These are phyloP conservation scores for Vigna trinervia DNA, from an alignment of 306 rosid species.

Conservation along the genomic window DNA sequence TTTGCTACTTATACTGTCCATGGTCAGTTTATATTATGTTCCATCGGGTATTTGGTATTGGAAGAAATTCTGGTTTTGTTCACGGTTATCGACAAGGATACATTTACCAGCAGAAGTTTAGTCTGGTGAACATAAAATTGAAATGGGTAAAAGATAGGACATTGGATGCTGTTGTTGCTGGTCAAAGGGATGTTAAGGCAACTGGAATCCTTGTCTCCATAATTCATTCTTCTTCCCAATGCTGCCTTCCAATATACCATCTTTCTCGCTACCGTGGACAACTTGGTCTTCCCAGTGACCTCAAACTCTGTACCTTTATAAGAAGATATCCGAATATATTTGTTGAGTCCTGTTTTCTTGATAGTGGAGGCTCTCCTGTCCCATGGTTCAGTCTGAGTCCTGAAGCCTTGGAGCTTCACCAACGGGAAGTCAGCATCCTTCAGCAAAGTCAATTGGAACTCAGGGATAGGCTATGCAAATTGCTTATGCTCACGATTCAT, in stretches of 20 bases:
- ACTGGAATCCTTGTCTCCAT: slow-evolving; percentile 69
- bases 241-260: slow-evolving; percentile 69
- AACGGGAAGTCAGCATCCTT: slow-evolving; percentile 51
- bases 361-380: slow-evolving; percentile 71
- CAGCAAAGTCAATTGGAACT: slow-evolving; percentile 56
- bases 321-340: slow-evolving; percentile 83
- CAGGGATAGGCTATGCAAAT: slow-evolving; percentile 70
- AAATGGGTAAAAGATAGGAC: slow-evolving; percentile 88
- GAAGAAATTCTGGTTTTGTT: slow-evolving; percentile 46
- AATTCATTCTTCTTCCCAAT: slow-evolving; percentile 57
- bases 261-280: slow-evolving; percentile 68
- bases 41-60: slow-evolving; percentile 39
- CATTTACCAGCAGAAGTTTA: slow-evolving; percentile 60
- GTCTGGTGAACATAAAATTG: slow-evolving; percentile 78
- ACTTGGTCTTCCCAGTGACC: slow-evolving; percentile 71
- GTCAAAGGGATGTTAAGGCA: slow-evolving; percentile 75
- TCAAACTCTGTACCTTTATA: slow-evolving; percentile 71
- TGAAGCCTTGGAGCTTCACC: slow-evolving; percentile 57
- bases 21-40: slow-evolving; percentile 38
- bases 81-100: slow-evolving; percentile 43
- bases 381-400: slow-evolving; percentile 70
- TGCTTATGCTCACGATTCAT: slow-evolving; percentile 79
- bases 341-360: slow-evolving; percentile 61
- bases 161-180: slow-evolving; percentile 68
- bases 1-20: slow-evolving; percentile 6